Conservation (phyloP, 2,329 filamentous ascomycete species). For the Teratosphaeria destructans region DNA sequence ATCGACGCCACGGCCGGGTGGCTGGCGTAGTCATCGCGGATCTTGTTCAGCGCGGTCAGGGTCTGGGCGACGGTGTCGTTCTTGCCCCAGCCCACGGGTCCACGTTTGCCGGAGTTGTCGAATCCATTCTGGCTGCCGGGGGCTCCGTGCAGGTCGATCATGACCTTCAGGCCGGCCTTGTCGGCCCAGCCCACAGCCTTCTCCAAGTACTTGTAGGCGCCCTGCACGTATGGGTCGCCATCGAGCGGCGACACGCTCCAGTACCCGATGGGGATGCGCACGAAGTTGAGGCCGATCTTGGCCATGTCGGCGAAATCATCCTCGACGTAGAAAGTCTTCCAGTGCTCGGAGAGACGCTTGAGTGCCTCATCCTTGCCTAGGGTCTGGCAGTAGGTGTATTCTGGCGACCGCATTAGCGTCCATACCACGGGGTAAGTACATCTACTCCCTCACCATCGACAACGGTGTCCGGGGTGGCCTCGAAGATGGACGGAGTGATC, state of each 20-base stretch:
- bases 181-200: slow-evolving; percentile 45
- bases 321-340: slow-evolving; percentile 30
- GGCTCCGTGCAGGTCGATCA: slow-evolving; percentile 58
- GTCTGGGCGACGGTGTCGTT: slow-evolving; percentile 33
- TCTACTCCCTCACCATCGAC: slow-evolving; percentile 36
- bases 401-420: slow-evolving; percentile 5
- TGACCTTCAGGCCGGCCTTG: slow-evolving; percentile 48
- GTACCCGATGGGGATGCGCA: slow-evolving; percentile 45
- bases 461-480: slow-evolving; percentile 35
- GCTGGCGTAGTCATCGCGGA: slow-evolving; percentile 35
- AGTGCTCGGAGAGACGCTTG: slow-evolving; percentile 34
- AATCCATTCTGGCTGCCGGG: slow-evolving; percentile 57
- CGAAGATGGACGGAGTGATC: slow-evolving; percentile 54
- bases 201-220: slow-evolving; percentile 38
- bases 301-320: slow-evolving; percentile 33
- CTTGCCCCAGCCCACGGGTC: slow-evolving; percentile 35
- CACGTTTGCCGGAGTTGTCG: slow-evolving; percentile 51
- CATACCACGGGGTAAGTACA: background rate
- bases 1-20: slow-evolving; percentile 38
- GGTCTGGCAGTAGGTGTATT: slow-evolving; percentile 26
- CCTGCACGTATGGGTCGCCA: slow-evolving; percentile 37
- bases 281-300: slow-evolving; percentile 26
- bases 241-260: slow-evolving; percentile 47
- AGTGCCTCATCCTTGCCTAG: slow-evolving; percentile 34
- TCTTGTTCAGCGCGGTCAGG: slow-evolving; percentile 34